Conservation (phyloP, 2,329 filamentous ascomycete species). For the Aspergillus sojae region DNA sequence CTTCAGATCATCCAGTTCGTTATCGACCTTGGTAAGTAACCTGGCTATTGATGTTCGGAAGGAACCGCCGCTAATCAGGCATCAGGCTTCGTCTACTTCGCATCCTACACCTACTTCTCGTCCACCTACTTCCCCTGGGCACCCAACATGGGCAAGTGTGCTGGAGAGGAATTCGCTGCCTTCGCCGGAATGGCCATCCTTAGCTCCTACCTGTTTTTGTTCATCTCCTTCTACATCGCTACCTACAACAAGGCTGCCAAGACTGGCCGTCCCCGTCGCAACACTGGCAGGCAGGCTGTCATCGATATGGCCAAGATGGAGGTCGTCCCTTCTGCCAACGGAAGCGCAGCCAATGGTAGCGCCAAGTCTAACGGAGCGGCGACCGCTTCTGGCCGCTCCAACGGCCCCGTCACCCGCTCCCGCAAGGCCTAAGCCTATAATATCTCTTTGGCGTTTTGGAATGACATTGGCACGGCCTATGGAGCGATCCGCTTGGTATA, state of each 20-base stretch:
- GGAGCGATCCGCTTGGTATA: background rate
- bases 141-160: constrained; percentile 82
- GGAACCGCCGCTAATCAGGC: constrained; percentile 24
- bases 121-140: constrained; percentile 84
- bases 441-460: background rate
- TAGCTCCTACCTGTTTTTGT: constrained; percentile 93
- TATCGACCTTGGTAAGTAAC: constrained; percentile 81
- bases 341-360: constrained; percentile 30
- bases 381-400: constrained; percentile 42
- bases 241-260: constrained; percentile 77
- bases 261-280: constrained; percentile 47
- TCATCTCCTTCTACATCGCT: constrained; percentile 98
- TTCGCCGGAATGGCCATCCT: constrained; percentile 90
- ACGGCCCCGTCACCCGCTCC: constrained; percentile 49
- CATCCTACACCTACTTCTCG: constrained; percentile 97
- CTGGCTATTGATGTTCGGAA: background rate
- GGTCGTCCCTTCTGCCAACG: constrained; percentile 47
- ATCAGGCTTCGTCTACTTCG: constrained; percentile 94
- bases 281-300: constrained; percentile 78
- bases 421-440: constrained; percentile 46
- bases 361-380: constrained; percentile 37
- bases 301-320: constrained; percentile 81
- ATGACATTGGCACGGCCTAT: background rate
- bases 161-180: constrained; percentile 95
- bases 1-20: constrained; percentile 97